Percentiles rank a stretch among this genome's conserved stretches.
phyloP scores from a whole-genome alignment of 169 alveolate species.

The Plasmodium vivax region DNA sequence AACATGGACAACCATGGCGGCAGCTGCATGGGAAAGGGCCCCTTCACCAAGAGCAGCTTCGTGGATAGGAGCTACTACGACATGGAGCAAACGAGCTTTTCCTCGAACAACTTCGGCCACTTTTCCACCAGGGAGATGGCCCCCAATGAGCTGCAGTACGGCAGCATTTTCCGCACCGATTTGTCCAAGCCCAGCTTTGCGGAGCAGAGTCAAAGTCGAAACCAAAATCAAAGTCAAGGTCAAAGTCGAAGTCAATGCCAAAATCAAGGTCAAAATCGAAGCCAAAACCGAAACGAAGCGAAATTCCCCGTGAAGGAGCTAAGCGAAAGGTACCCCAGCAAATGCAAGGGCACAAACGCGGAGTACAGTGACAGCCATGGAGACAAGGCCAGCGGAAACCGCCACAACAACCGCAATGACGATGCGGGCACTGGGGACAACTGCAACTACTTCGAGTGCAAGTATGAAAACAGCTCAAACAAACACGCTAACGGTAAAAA shows the following conservation, averaged over 20 bases:
- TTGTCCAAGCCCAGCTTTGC: slow-evolving; percentile 1
- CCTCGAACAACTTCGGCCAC: slow-evolving; percentile 10
- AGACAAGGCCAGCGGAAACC: not conserved
- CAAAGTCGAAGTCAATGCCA: no score
- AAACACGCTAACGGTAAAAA: slow-evolving; percentile 10
- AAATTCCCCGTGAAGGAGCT: slow-evolving; percentile 12
- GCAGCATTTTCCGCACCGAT: slow-evolving; percentile 1
- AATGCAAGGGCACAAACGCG: slow-evolving; percentile 1
- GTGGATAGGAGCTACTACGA: slow-evolving; percentile 15
- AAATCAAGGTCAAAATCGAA: no score
- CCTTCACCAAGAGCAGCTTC: slow-evolving; percentile 20
- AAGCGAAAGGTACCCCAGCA: slow-evolving; percentile 43
- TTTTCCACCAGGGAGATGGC: slow-evolving; percentile 1
- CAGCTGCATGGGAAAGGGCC: not conserved
- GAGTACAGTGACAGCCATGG: not conserved
- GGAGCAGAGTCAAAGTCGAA: not conserved
- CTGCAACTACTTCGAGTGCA: slow-evolving; percentile 13
- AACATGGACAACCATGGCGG: not conserved
- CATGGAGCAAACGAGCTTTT: slow-evolving; percentile 3
- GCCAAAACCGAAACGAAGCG: not conserved
- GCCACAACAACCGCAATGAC: not conserved
- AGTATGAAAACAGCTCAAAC: slow-evolving; percentile 24
- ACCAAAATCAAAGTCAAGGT: not conserved
- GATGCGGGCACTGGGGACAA: not conserved
- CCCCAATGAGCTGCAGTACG: not conserved